phyloP scores from a whole-genome alignment of 2,329 filamentous ascomycete species.

The Celoporthe dispersa region DNA sequence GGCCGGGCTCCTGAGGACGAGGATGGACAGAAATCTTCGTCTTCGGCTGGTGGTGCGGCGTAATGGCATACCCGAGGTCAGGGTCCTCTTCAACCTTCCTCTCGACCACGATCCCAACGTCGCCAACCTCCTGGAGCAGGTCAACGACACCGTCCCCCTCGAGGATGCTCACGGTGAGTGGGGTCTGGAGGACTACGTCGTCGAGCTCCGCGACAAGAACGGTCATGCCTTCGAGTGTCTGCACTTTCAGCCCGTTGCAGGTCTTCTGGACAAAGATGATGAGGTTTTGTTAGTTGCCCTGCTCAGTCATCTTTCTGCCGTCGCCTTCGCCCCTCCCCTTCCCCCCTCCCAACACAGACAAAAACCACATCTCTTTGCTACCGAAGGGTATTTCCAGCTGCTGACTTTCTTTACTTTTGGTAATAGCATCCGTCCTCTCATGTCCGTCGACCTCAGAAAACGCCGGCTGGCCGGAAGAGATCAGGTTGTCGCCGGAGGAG shows the following conservation, averaged over 20 bases:
- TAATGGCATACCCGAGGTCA: slow-evolving; percentile 72
- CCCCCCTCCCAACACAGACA: too few species aligned
- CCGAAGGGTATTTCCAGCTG: not conserved
- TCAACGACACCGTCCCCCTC: slow-evolving; percentile 81
- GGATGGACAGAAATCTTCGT: slow-evolving; percentile 58
- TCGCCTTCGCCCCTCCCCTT: too few species aligned
- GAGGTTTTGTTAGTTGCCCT: slow-evolving; percentile 68
- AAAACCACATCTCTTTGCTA: not conserved
- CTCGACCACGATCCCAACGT: slow-evolving; percentile 68
- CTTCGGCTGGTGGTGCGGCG: slow-evolving; percentile 75
- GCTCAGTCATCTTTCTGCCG: too few species aligned
- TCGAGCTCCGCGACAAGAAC: slow-evolving; percentile 66
- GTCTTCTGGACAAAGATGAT: slow-evolving; percentile 80
- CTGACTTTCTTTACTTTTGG: slow-evolving; percentile 25
- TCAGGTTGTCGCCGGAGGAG: slow-evolving; percentile 80
- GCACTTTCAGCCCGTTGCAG: slow-evolving; percentile 76
- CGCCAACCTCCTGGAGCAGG: slow-evolving; percentile 73
- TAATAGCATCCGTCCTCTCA: slow-evolving; percentile 75
- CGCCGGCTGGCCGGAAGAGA: slow-evolving; percentile 76
- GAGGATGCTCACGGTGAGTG: slow-evolving; percentile 70
- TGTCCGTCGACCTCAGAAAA: slow-evolving; percentile 73
- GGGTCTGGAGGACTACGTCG: slow-evolving; percentile 88
- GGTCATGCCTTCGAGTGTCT: slow-evolving; percentile 80
- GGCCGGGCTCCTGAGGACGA: not conserved
- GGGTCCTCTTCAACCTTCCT: slow-evolving; percentile 71